These are phyloP conservation scores for Trichophyton simii DNA, from an alignment of 2,329 filamentous ascomycete genomes.

Conservation along the genomic window DNA sequence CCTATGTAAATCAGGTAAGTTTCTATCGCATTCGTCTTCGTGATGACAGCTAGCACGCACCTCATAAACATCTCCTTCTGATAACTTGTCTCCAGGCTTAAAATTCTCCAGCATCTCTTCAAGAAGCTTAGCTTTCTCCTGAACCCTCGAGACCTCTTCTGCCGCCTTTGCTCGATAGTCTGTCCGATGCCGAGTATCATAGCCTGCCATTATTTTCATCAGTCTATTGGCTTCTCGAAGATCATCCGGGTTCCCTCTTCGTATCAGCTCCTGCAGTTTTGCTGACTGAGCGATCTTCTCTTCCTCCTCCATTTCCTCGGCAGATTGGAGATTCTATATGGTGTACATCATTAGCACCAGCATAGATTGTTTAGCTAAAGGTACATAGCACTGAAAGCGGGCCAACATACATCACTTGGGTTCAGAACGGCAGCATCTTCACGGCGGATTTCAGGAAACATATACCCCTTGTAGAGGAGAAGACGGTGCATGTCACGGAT, in stretches of 20 bases:
- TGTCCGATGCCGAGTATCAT: conserved; percentile 87
- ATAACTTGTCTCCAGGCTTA: conserved; percentile 65
- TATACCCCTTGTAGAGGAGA: conserved; percentile 91
- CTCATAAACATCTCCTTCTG: conserved; percentile 56
- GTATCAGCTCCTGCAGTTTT: conserved; percentile 95
- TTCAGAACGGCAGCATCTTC: conserved; percentile 96
- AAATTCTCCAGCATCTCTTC: conserved; percentile 87
- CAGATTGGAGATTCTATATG: conserved; percentile 74
- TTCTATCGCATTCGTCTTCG: background rate
- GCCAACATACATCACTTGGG: conserved; percentile 70
- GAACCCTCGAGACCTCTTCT: conserved; percentile 85
- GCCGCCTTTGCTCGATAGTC: conserved; percentile 97
- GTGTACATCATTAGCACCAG: conserved; percentile 3
- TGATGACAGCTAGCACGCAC: conserved; percentile 28
- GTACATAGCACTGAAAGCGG: conserved; percentile 3
- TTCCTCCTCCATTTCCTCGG: conserved; percentile 97
- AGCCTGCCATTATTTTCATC: conserved; percentile 99
- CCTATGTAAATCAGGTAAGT: conserved; percentile 35
- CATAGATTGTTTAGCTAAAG: background rate
- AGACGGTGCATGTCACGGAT: conserved; percentile 96
- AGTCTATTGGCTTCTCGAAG: conserved; percentile 91
- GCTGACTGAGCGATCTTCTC: conserved; percentile 88
- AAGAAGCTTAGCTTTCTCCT: conserved; percentile 82
- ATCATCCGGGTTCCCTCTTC: conserved; percentile 80
- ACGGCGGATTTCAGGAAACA: conserved; percentile 79